Evolutionary conservation across 108 stramenopile species (phyloP), one percentile per base, ranked within the genome.

Genomic region (Nitzschia palea): DNA sequence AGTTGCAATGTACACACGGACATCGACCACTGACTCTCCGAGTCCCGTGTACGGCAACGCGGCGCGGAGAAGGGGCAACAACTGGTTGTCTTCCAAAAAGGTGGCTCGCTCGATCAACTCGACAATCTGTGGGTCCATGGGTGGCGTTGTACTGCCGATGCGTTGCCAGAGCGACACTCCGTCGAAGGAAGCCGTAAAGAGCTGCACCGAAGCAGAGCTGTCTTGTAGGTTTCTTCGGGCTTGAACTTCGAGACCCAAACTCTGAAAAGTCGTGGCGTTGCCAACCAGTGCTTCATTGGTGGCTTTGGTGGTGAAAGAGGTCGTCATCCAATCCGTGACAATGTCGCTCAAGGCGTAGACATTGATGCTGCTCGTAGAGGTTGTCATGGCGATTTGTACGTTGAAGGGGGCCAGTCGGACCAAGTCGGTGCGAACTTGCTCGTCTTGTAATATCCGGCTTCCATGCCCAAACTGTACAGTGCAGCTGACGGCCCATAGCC

Each of bases 321-420:
- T 72, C 26, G 29, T 60, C 80, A 82, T 73, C 72, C 75, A 82
- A 31, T 73, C 67, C 0, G 66, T 67, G 0, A 82, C 71, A 53
- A 73, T 70, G 26, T 68, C 57, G 0, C 51, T 67, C 28, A 82
- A 22, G 18, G 67, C 61, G 25, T 37, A 61, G 1, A 67, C n/a
- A n/a, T 55, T 42, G 12, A 67, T 51, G 10, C 42, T 36, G 6
- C 17, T 18, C 27, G 59, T 14, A 31, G 31, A 18, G 14, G 27
- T 28, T 2, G 65, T 47, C 57, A 76, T 33, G 62, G 76, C 76
- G 17, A 82, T 42, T 32, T 67, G 55, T 1, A 82, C 71, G 54
- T 73, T 67, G 61, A 82, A 82, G 28, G 66, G 67, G 25, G 67
- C 42, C 40, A 82, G 37, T 5, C 67, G 61, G 5, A 82, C 72